Base-by-base conservation (phyloP, 176 grass and related monocot species). In the Neostapfia colusana region DNA sequence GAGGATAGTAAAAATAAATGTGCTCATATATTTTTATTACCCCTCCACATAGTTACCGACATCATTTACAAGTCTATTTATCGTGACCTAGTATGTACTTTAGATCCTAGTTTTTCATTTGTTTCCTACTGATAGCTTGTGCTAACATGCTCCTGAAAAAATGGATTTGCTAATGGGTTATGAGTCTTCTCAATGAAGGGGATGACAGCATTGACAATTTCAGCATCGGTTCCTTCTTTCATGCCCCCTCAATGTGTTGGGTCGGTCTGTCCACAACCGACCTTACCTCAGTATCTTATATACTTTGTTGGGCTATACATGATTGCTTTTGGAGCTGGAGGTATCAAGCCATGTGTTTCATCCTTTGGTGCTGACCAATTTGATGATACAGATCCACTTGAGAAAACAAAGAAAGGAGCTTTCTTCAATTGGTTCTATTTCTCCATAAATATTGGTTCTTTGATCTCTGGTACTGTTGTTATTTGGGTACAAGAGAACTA, bases 401-500 rank as follows among this genome's bases (percentile, higher is more conserved):
- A 93, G 74, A 84, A 85, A 87, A 73, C 79, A 59, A 89, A 82
- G 76, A 93, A 93, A 73, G 91, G 91, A 10, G 83, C 91, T 70
- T 93, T 93, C 74, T 93, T 93, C 75, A 93, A 90, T 79, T 93
- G 87, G 84, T 92, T 93, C 76, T 97, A 88, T 83, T 84, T 97
- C 72, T 85, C 84, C 31, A 80, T 97, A 34, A 93, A 93, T 70
- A 89, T 93, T 49, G 88, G 81, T 18, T 69, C 75, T 86, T 71
- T 93, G 55, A 81, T 97, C 14, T 86, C 94, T 15, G 86, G 88
- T 80, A 93, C 86, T 50, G 57, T 93, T 84, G 72, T 97, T 59
- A 88, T 97, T 50, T 91, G 84, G 84, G 73, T 97, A 43, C 91
- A 97, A 88, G 86, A 91, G 65, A 97, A 87, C 36, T 93, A 18